Base-by-base conservation (phyloP, 2,329 filamentous ascomycete genomes). In the Phyllachora maydis region DNA sequence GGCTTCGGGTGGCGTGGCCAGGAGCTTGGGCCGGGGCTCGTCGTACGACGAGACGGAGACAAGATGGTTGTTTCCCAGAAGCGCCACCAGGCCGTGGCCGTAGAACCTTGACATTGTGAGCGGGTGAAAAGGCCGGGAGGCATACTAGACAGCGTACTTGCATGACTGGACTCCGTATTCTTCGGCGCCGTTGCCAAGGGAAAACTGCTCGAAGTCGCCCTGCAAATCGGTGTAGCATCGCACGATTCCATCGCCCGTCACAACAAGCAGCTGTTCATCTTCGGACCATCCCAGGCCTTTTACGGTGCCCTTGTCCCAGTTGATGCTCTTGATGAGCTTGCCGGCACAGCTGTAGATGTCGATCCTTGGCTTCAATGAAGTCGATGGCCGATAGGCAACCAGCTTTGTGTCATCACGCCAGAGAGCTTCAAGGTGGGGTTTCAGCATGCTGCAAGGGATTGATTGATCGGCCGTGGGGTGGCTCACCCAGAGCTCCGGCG, bases 281-380 rank as follows among this genome's bases (percentile, higher is more conserved):
- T 92, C 85, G 11, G 83, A 92, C 88, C 88, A 98, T 16, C 88
- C 88, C 11, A 98, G 59, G 2, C 79, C 82, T 45, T 73, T 76
- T 40, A 98, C 78, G 3, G 70, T 57, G 21, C 79, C 79, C 49
- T 83, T 79, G 38, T 95, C 85, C 83, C 85, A 95, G 43, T 75
- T 66, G 34, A 93, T 81, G 41, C 67, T 69, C 38, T 74, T 72
- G 31, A 98, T 73, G 28, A 81, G 66, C 54, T 82, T 88, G 25
- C 88, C 88, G 8, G 88, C 74, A 46, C 75, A 85, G 42, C 78
- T 92, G 56, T 93, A 93, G 26, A 98, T 70, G 43, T 93, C 82
- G 50, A 98, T 91, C 37, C 70, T 76, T 11, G 81, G 71, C 49
- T 83, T 91, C 10, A 68, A 56, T 10, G 69, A 57, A 37, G 72